Percentiles rank a stretch among this genome's conserved stretches.
Evolutionary conservation across 2,329 filamentous ascomycete species (phyloP).

Genomic region (Cladosporium sp.): DNA sequence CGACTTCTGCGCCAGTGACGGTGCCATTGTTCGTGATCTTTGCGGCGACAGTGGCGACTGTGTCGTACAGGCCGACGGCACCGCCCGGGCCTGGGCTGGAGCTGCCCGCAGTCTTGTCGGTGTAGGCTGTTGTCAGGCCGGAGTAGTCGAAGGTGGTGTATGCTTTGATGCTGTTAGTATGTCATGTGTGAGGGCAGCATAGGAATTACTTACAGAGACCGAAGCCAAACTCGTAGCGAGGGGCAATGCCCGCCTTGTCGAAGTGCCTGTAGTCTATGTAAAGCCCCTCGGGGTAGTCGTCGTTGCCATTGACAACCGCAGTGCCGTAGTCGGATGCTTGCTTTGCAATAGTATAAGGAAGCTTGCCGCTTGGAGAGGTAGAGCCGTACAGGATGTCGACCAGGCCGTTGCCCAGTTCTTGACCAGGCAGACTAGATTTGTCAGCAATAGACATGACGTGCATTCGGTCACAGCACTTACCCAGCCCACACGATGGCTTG

Average conservation of each 20-base stretch:
- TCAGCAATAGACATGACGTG: background rate
- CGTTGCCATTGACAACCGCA: slow-evolving; percentile 51
- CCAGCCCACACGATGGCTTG: slow-evolving; percentile 48
- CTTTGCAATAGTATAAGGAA: slow-evolving; percentile 49
- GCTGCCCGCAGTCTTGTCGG: slow-evolving; percentile 22
- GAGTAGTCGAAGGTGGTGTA: slow-evolving; percentile 47
- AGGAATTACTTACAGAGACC: slow-evolving; percentile 62
- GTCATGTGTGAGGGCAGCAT: too few relatives aligned
- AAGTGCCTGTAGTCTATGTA: slow-evolving; percentile 88
- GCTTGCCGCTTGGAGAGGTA: slow-evolving; percentile 46
- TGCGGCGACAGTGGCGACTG: slow-evolving; percentile 55
- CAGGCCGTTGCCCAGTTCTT: slow-evolving; percentile 45
- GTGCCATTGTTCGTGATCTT: slow-evolving; percentile 52
- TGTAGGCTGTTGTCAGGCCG: slow-evolving; percentile 14
- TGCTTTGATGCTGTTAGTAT: slow-evolving; percentile 23
- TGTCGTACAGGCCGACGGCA: slow-evolving; percentile 63
- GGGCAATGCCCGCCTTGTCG: slow-evolving; percentile 69
- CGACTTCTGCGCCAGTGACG: slow-evolving; percentile 51
- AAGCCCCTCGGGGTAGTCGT: slow-evolving; percentile 76
- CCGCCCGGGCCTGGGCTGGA: slow-evolving; percentile 55
- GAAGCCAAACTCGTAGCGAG: slow-evolving; percentile 80
- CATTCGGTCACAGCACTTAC: background rate
- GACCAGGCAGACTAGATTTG: slow-evolving; percentile 38
- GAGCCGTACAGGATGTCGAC: slow-evolving; percentile 44
- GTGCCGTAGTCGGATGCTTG: slow-evolving; percentile 25